Conservation (phyloP, 2,329 filamentous ascomycete genomes). For the Westerdykella sp. region DNA sequence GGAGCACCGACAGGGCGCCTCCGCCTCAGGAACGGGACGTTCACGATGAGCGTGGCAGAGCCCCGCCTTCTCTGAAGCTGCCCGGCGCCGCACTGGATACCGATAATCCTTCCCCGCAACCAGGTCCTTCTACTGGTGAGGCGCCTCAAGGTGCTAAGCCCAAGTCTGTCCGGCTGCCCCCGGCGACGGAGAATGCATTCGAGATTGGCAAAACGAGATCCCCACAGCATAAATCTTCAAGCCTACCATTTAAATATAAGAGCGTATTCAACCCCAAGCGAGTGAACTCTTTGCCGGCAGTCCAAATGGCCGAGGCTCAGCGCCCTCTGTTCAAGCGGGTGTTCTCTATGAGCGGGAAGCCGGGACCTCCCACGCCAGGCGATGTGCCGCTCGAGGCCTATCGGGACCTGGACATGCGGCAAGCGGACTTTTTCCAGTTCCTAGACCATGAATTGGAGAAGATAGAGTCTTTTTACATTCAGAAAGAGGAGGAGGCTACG, state of each 20-base stretch:
- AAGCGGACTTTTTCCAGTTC: constrained; percentile 82
- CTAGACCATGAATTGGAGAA: constrained; percentile 82
- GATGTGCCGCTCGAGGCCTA: constrained; percentile 52
- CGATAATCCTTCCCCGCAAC: constrained; percentile 16
- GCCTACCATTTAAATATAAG: constrained; percentile 27
- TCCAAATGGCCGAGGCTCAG: constrained; percentile 19
- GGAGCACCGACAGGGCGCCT: constrained; percentile 57
- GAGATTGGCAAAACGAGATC: constrained; percentile 39
- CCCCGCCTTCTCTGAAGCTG: constrained; percentile 51
- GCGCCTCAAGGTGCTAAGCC: constrained; percentile 9
- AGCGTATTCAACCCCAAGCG: constrained; percentile 38
- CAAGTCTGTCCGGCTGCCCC: constrained; percentile 17
- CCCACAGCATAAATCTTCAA: constrained; percentile 24
- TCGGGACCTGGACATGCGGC: constrained; percentile 62
- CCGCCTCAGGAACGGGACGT: constrained; percentile 12
- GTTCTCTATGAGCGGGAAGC: constrained; percentile 39
- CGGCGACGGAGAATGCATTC: constrained; percentile 32
- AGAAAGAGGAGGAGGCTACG: constrained; percentile 80
- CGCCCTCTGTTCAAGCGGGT: constrained; percentile 36
- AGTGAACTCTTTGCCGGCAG: constrained; percentile 35
- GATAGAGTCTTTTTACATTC: constrained; percentile 81
- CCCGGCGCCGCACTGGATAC: constrained; percentile 56
- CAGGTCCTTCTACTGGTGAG: constrained; percentile 8
- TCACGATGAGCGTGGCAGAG: constrained; percentile 16
- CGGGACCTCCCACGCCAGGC: constrained; percentile 31